phyloP scores from a whole-genome alignment of 2,329 filamentous ascomycete species.

The Fusarium nygamai region DNA sequence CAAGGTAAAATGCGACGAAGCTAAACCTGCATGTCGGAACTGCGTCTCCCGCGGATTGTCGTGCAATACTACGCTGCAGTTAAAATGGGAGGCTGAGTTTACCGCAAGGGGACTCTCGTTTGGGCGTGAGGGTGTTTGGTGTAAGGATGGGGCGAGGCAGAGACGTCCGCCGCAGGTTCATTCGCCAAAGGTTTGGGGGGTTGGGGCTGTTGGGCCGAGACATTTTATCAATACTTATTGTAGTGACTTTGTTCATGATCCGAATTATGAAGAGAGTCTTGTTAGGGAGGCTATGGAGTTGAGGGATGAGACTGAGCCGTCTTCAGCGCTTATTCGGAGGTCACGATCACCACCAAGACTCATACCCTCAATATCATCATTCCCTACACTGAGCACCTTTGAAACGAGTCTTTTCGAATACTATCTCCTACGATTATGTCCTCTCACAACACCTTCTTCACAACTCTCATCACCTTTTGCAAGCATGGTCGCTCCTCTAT shows the following conservation, averaged over 20 bases:
- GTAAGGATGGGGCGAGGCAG: constrained; percentile 20
- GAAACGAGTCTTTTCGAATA: constrained; percentile 34
- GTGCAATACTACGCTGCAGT: constrained; percentile 20
- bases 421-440: constrained; percentile 34
- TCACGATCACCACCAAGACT: neutral
- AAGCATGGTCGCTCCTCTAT: constrained; percentile 33
- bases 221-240: constrained; percentile 38
- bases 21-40: constrained; percentile 31
- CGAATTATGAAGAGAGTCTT: constrained; percentile 24
- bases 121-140: constrained; percentile 45
- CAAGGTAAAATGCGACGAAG: constrained; percentile 41
- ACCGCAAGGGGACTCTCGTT: constrained; percentile 40
- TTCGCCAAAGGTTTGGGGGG: neutral
- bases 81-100: constrained; percentile 47
- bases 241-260: constrained; percentile 23
- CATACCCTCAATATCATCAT: constrained; percentile 15
- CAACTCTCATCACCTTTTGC: constrained; percentile 30
- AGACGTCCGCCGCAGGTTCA: neutral
- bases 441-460: constrained; percentile 35
- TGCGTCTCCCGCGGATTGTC: constrained; percentile 26
- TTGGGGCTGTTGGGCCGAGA: neutral
- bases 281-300: constrained; percentile 19
- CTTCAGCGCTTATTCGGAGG: neutral
- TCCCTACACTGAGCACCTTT: constrained; percentile 13
- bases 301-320: constrained; percentile 3